Percentiles rank a stretch among this genome's conserved stretches.
Evolutionary conservation across 2,329 filamentous ascomycete genomes (phyloP).

Genomic region (Beauveria asiatica): DNA sequence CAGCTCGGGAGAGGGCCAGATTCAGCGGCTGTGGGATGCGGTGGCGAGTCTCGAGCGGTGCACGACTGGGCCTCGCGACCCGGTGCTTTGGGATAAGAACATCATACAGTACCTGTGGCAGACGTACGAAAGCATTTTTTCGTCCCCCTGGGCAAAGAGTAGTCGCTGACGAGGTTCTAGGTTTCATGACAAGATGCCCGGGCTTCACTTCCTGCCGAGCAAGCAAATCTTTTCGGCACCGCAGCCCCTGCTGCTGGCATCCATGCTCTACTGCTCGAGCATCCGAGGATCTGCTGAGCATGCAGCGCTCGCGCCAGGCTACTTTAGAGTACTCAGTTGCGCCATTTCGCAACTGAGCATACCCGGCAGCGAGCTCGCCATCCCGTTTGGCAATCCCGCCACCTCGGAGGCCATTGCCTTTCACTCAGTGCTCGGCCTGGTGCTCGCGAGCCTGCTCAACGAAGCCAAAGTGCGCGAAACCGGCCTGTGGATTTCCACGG

Average conservation of each 20-base stretch:
- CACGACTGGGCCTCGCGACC: constrained; percentile 17
- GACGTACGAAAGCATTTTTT: constrained; percentile 11
- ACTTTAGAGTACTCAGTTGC: constrained; percentile 28
- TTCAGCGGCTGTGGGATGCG: constrained; percentile 23
- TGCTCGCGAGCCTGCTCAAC: constrained; percentile 31
- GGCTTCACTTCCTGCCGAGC: constrained; percentile 35
- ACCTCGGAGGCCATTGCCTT: constrained; percentile 31
- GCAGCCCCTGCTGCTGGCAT: constrained; percentile 32
- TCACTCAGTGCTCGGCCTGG: constrained; percentile 32
- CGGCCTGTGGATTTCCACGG: constrained; percentile 35
- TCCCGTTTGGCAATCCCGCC: constrained; percentile 16
- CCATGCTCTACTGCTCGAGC: constrained; percentile 35
- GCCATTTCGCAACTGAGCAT: constrained; percentile 33
- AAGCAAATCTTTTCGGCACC: constrained; percentile 34
- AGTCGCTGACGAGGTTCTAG: constrained; percentile 19
- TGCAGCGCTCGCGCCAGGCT: constrained; percentile 28
- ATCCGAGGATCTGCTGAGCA: constrained; percentile 24
- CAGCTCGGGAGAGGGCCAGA: not conserved
- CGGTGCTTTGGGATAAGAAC: constrained; percentile 23
- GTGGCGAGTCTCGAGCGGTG: constrained; percentile 20
- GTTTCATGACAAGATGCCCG: constrained; percentile 36
- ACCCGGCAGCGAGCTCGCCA: constrained; percentile 22
- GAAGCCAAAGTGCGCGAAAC: constrained; percentile 34
- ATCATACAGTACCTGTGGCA: constrained; percentile 28
- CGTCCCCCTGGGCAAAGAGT: not conserved